Evolutionary conservation across 257 asterid species (phyloP), one percentile per base, ranked within the genome.

Genomic region (Scutellaria baicalensis): DNA sequence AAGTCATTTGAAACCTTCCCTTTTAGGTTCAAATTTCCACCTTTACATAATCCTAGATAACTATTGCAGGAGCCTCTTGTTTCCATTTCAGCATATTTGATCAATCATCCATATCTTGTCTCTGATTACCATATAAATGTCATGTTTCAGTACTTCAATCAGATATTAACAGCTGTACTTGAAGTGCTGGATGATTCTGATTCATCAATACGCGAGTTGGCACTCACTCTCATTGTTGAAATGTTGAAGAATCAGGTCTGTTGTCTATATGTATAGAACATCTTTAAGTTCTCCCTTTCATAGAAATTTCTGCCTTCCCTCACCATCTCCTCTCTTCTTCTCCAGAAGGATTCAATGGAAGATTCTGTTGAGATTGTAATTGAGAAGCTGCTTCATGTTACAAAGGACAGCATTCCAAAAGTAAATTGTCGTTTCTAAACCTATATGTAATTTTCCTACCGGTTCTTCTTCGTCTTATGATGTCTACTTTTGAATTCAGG

Each of bases 181-280:
- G 99, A 91, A 78, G 89, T 89, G 78, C 83, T 91, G 88, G 97
- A 92, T 81, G 98, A 91, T 76, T 69, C 88, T 62, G 95, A 92
- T 68, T 82, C 98, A 71, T 86, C 92, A 62, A 82, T 85, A 57
- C 86, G 95, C 17, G 98, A 94, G 85, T 79, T 87, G 82, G 85
- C 87, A 48, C 90, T 91, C 59, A 70, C 93, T 17, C 76, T 94
- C 74, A 82, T 94, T 40, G 79, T 81, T 80, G 98, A 91, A 83
- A 88, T 94, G 96, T 78, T 94, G 81, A 94, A 85, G 86, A 91
- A 91, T 80, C 98, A 94, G 98, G 99, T 91, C 56, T 66, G 66
- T 78, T 60, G 14, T 73, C 64, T 59, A 21, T 40, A 60, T 71
- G 7, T 39, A n/a, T 60, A 45, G 5, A 38, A 35, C 16, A 10